phyloP scores from a whole-genome alignment of 129 eudicot genomes.

The Artemisia annua region DNA sequence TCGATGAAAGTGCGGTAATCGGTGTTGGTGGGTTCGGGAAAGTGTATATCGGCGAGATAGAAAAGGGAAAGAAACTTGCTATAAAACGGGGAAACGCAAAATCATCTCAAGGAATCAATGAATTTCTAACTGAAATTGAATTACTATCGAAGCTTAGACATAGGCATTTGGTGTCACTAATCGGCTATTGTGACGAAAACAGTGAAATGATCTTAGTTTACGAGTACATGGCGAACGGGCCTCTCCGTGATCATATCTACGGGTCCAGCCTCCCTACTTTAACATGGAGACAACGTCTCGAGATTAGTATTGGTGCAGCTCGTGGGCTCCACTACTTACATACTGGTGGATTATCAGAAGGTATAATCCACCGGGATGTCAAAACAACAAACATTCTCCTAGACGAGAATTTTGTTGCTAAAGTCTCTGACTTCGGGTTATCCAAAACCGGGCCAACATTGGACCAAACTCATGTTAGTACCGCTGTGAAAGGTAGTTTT shows the following conservation, averaged over 20 bases:
- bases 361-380: constrained; percentile 93
- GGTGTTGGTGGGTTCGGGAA: constrained; percentile 99
- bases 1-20: constrained; percentile 73
- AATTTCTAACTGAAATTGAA: constrained; percentile 84
- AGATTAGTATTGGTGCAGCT: constrained; percentile 95
- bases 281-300: constrained; percentile 85
- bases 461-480: constrained; percentile 96
- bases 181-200: constrained; percentile 89
- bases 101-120: constrained; percentile 92
- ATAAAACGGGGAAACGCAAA: constrained; percentile 79
- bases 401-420: constrained; percentile 77
- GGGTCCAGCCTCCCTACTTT: constrained; percentile 58
- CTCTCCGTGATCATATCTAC: constrained; percentile 87
- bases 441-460: constrained; percentile 77
- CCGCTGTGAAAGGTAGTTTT: constrained; percentile 93
- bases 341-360: constrained; percentile 83
- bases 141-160: constrained; percentile 85
- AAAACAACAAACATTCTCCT: constrained; percentile 91
- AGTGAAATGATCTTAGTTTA: constrained; percentile 87
- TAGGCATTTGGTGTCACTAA: constrained; percentile 85
- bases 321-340: constrained; percentile 94
- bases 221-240: constrained; percentile 90
- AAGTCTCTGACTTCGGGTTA: constrained; percentile 89
- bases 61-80: constrained; percentile 74
- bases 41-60: constrained; percentile 74